Evolutionary conservation across 2,329 filamentous ascomycete species (phyloP), one percentile per base, ranked within the genome.

Genomic region (Cordyceps sp.): DNA sequence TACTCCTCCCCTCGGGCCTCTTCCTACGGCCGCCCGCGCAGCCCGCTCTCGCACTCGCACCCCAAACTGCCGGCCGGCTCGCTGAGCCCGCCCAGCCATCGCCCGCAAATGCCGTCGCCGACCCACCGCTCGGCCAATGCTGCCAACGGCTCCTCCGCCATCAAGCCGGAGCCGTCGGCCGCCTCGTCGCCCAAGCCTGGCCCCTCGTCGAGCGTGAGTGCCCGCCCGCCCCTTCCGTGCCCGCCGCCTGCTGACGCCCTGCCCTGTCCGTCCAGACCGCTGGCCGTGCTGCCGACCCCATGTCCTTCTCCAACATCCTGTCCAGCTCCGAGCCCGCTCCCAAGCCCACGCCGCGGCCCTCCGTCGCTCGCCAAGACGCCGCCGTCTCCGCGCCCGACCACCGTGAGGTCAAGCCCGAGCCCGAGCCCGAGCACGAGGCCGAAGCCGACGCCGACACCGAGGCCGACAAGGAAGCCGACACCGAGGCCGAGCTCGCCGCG

Each of bases 241-340:
- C 10, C 6, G 2, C 19, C n/a, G 2, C 19, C n/a, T 16, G 25
- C 35, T 32, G n/a, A 37, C 29, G 9, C 10, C 3, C 10, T 10
- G 17, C n/a, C 13, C 52, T 85, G 70, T 79, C 78, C 31, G 71
- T 79, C 13, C 52, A 85, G 70, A 79, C 78, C 31, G 71, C 79
- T 2, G 74, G 72, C 42, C 75, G 85, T 51, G 66, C 77, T 26
- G 77, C 78, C 36, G 81, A 93, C 50, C 80, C 86, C 33, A 94
- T 94, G 86, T 90, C 86, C 5, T 90, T 96, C 48, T 90, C 84
- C 42, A 94, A 86, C 50, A 92, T 96, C 37, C 75, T 96, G 27
- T 88, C 84, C 4, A 85, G 73, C 42, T 68, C 80, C 34, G 77
- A 84, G 34, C 74, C 79, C 33, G 64, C 71, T 25, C 60, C 64